Evolutionary conservation across 495 filamentous ascomycete genomes (phyloP).

Genomic region (Staphylotrichum tortipilum): DNA sequence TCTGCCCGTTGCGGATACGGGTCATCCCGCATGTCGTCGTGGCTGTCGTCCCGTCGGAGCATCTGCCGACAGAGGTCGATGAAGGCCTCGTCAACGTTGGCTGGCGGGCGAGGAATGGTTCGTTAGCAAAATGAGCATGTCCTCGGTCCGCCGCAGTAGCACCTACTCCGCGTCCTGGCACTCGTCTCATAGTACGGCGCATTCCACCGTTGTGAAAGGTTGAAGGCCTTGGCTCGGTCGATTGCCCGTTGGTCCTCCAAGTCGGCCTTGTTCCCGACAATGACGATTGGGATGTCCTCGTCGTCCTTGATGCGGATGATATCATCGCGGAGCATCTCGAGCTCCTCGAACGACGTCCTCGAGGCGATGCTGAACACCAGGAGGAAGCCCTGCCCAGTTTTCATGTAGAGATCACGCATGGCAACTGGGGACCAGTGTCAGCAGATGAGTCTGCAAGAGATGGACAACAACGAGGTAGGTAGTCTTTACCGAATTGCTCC

Average conservation of each 20-base stretch:
- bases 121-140: neutral
- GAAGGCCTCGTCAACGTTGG: conserved; percentile 95
- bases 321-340: conserved; percentile 83
- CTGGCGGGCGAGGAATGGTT: conserved; percentile 19
- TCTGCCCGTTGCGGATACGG: conserved; percentile 25
- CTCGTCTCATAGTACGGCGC: conserved; percentile 94
- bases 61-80: conserved; percentile 89
- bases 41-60: conserved; percentile 58
- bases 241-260: conserved; percentile 87
- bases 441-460: neutral
- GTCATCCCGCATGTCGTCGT: conserved; percentile 35
- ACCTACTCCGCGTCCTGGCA: conserved; percentile 59
- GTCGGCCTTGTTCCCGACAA: conserved; percentile 96
- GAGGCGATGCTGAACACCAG: conserved; percentile 96
- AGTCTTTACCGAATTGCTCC: conserved; percentile 98
- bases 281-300: conserved; percentile 82
- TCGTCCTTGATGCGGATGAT: conserved; percentile 97
- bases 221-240: conserved; percentile 71
- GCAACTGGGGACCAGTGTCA: conserved; percentile 27
- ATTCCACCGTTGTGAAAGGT: conserved; percentile 81
- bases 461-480: conserved; percentile 33
- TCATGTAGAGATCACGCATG: conserved; percentile 91
- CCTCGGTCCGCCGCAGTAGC: neutral
- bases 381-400: conserved; percentile 91
- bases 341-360: conserved; percentile 73